A percentile compares a stretch with the other conserved stretches of the same genome.
Evolutionary conservation across 2,329 filamentous ascomycete species (phyloP).

Genomic region (Sclerotinia glacialis): DNA sequence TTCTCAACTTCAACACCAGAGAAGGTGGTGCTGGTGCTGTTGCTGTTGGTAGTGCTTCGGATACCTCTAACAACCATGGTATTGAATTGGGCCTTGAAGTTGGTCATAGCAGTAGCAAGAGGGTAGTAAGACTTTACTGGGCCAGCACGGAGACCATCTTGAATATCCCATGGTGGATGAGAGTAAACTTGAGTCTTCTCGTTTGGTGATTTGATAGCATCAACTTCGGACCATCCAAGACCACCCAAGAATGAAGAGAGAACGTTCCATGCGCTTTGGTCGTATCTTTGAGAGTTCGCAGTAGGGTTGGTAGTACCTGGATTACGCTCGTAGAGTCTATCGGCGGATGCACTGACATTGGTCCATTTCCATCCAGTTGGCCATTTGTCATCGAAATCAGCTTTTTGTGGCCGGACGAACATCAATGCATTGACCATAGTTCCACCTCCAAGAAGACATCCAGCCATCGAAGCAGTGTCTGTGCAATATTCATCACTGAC

Average conservation of each 20-base stretch:
- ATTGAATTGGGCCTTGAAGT: constrained; percentile 65
- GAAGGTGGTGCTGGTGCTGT: constrained; percentile 55
- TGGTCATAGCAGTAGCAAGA: constrained; percentile 53
- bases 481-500: constrained; percentile 41
- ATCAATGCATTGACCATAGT: constrained; percentile 58
- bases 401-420: constrained; percentile 61
- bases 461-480: constrained; percentile 60
- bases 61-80: constrained; percentile 63
- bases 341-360: constrained; percentile 58
- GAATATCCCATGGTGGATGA: constrained; percentile 64
- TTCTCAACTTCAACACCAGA: constrained; percentile 58
- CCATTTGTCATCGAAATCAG: constrained; percentile 71
- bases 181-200: constrained; percentile 63
- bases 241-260: constrained; percentile 50
- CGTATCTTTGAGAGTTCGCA: constrained; percentile 61
- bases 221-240: constrained; percentile 52
- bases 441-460: constrained; percentile 63
- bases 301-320: constrained; percentile 66
- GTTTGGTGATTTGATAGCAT: constrained; percentile 47
- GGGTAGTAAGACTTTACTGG: constrained; percentile 69
- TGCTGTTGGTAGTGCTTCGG: constrained; percentile 48
- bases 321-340: constrained; percentile 63
- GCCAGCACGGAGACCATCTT: constrained; percentile 61
- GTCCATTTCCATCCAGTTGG: constrained; percentile 61
- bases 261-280: constrained; percentile 61